These are phyloP conservation scores for Tubosaeta sp. DNA, from an alignment of 768 basidiomycete genomes.

Conservation along the genomic window DNA sequence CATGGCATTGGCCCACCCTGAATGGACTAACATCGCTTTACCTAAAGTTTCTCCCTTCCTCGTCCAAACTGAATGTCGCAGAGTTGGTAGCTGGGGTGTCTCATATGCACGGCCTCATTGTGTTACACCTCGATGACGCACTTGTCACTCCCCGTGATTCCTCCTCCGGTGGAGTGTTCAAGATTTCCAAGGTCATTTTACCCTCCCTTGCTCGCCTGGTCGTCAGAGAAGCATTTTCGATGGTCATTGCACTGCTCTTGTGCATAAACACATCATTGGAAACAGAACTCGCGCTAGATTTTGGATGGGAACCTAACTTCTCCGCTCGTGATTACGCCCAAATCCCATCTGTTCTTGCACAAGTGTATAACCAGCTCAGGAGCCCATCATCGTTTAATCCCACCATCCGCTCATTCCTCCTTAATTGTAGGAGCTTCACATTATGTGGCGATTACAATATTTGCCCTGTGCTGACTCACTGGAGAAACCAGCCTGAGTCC, in stretches of 20 bases:
- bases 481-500: no score
- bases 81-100: conserved; percentile 11
- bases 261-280: no score
- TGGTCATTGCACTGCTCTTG: not conserved
- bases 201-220: conserved; percentile 1
- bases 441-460: no score
- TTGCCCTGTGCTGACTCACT: no score
- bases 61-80: conserved; percentile 15
- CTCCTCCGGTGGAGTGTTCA: not conserved
- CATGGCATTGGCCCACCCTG: no score
- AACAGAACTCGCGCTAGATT: not conserved
- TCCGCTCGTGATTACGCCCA: not conserved
- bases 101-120: conserved; percentile 32
- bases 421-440: no score
- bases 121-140: conserved; percentile 30
- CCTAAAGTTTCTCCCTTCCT: no score
- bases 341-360: not conserved
- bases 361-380: no score
- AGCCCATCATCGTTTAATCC: no score
- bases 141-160: conserved; percentile 12
- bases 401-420: not conserved
- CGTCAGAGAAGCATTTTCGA: conserved; percentile 1
- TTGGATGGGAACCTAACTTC: not conserved
- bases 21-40: no score
- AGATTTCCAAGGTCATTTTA: not conserved